These are phyloP conservation scores for Erysimum cheiranthoides DNA, from an alignment of 345 rosid genomes.

Conservation along the genomic window DNA sequence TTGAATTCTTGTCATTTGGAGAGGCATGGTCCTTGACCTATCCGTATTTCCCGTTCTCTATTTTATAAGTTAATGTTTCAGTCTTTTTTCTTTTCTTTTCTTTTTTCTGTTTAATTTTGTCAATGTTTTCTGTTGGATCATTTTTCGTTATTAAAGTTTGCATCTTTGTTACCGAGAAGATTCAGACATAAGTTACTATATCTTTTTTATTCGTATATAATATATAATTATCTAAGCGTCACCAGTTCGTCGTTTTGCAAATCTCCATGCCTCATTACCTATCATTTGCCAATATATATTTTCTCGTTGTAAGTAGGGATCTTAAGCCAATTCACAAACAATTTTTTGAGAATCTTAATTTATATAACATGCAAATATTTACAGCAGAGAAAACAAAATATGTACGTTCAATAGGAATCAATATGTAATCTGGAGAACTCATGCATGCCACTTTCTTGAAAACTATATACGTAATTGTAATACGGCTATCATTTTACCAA, in stretches of 20 bases:
- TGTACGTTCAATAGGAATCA: neutral
- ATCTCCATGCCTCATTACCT: neutral
- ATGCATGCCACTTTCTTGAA: conserved; percentile 5
- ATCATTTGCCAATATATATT: neutral
- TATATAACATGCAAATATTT: neutral
- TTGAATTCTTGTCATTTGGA: conserved; percentile 3
- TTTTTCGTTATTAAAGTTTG: conserved; percentile 5
- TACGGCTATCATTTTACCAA: neutral
- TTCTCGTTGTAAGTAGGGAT: neutral
- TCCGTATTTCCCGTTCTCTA: neutral
- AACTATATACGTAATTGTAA: neutral
- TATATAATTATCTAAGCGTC: conserved; percentile 4
- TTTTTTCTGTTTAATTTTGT: neutral
- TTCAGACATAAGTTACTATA: conserved; percentile 17
- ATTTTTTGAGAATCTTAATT: neutral
- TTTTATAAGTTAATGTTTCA: neutral
- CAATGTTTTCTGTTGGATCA: neutral
- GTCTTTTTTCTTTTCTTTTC: neutral
- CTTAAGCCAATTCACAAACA: neutral
- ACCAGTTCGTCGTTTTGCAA: neutral
- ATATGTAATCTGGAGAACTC: neutral
- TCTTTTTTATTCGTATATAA: neutral
- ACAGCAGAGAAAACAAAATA: neutral
- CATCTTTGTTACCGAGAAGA: neutral
- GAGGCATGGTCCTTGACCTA: neutral